Evolutionary conservation across 2,329 filamentous ascomycete genomes (phyloP).

Genomic region (Colletotrichum sp.): DNA sequence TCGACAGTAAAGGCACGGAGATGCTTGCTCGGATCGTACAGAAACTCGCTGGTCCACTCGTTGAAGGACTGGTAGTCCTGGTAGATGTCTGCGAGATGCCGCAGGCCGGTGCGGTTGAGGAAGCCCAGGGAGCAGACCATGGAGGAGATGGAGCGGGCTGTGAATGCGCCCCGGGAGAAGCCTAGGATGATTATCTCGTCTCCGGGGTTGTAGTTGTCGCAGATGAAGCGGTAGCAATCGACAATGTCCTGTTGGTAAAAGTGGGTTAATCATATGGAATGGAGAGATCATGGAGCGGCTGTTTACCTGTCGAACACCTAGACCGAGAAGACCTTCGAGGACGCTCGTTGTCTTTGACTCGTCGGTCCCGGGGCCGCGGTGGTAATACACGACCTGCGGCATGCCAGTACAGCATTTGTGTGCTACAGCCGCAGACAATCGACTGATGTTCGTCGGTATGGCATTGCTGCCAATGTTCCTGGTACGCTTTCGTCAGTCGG

Average conservation of each 20-base stretch:
- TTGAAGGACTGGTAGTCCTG: constrained; percentile 18
- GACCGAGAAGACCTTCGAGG: constrained; percentile 27
- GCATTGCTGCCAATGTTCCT: not conserved
- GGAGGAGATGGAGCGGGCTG: constrained; percentile 36
- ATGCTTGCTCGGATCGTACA: not conserved
- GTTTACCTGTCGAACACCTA: constrained; percentile 24
- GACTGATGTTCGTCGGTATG: constrained; percentile 35
- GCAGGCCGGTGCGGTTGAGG: constrained; percentile 15
- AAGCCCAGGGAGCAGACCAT: constrained; percentile 23
- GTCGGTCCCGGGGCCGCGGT: constrained; percentile 37
- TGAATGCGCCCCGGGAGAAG: constrained; percentile 41
- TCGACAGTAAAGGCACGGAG: not conserved
- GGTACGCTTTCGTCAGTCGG: not conserved
- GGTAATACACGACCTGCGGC: constrained; percentile 41
- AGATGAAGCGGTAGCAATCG: constrained; percentile 40
- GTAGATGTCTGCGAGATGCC: constrained; percentile 9
- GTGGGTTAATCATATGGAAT: not conserved
- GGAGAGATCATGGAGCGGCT: fast-evolving
- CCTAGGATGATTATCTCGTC: constrained; percentile 40
- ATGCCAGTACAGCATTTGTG: constrained; percentile 30
- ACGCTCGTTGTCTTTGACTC: constrained; percentile 23
- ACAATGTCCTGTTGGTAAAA: constrained; percentile 27
- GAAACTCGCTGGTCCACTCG: not conserved
- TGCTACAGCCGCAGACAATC: constrained; percentile 35
- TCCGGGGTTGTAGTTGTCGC: constrained; percentile 36